Evolutionary conservation across 768 basidiomycete species (phyloP).

Genomic region (Boletus sensibilis): DNA sequence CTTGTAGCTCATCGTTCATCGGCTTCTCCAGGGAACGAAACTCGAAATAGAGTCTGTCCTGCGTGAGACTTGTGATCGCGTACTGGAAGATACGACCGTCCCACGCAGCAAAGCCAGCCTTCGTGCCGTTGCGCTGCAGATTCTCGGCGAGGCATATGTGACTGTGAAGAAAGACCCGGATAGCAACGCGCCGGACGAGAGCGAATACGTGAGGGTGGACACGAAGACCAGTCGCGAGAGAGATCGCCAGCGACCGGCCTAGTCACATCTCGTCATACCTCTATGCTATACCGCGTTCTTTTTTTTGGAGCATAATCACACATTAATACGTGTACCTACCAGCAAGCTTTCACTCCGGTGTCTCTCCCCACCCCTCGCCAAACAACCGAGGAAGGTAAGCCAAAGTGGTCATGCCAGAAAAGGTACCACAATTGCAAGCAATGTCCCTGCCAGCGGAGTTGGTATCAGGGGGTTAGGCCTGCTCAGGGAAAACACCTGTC

Average conservation of each 20-base stretch:
- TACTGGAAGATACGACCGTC: slow-evolving; percentile 59
- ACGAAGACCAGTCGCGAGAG: slow-evolving; percentile 62
- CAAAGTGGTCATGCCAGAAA: background rate
- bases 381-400: background rate
- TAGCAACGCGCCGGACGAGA: slow-evolving; percentile 47
- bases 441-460: background rate
- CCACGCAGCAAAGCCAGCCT: slow-evolving; percentile 59
- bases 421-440: background rate
- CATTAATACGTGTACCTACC: background rate
- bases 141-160: slow-evolving; percentile 79
- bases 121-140: slow-evolving; percentile 79
- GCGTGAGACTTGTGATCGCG: slow-evolving; percentile 82
- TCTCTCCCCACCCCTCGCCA: background rate
- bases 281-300: slow-evolving; percentile 9
- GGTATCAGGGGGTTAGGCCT: too few species aligned
- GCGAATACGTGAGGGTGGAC: slow-evolving; percentile 81
- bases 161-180: slow-evolving; percentile 63
- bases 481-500: background rate
- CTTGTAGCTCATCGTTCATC: background rate
- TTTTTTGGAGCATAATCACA: slow-evolving; percentile 3
- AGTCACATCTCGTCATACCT: background rate
- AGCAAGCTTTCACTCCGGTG: background rate
- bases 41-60: slow-evolving; percentile 88
- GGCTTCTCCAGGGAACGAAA: slow-evolving; percentile 66
- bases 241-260: slow-evolving; percentile 30